These are phyloP conservation scores for Thalassia testudinum DNA, from an alignment of 116 monocot genomes.

Conservation along the genomic window DNA sequence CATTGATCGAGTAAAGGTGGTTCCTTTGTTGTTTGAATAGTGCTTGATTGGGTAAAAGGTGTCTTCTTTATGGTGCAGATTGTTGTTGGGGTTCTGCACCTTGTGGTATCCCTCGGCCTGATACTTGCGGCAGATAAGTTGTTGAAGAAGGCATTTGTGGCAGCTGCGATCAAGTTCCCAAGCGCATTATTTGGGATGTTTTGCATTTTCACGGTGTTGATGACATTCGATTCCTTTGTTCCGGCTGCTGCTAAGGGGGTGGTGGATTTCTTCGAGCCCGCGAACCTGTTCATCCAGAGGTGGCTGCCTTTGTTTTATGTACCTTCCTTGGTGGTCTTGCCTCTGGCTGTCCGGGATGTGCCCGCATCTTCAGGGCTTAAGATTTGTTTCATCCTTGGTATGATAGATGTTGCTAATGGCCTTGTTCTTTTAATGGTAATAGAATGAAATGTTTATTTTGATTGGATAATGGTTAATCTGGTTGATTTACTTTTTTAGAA, in stretches of 20 bases:
- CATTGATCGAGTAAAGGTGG: too few species aligned
- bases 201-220: slow-evolving; percentile 69
- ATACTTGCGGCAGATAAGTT: slow-evolving; percentile 63
- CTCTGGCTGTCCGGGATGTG: slow-evolving; percentile 59
- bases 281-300: slow-evolving; percentile 83
- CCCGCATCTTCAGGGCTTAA: slow-evolving; percentile 75
- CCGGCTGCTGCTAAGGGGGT: slow-evolving; percentile 48
- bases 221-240: slow-evolving; percentile 29
- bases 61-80: slow-evolving; percentile 19
- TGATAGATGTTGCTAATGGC: too few species aligned
- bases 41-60: slow-evolving; percentile 1
- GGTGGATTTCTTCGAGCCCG: slow-evolving; percentile 80
- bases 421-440: too few species aligned
- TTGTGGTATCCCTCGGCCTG: slow-evolving; percentile 63
- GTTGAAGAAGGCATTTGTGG: slow-evolving; percentile 53
- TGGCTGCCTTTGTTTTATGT: slow-evolving; percentile 94
- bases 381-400: slow-evolving; percentile 77
- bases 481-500: too few species aligned
- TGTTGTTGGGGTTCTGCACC: slow-evolving; percentile 34
- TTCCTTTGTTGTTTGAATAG: too few species aligned
- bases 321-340: slow-evolving; percentile 76
- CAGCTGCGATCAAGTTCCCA: slow-evolving; percentile 85
- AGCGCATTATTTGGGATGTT: slow-evolving; percentile 97
- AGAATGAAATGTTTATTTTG: too few species aligned
- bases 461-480: too few species aligned